Evolutionary conservation across 768 basidiomycete genomes (phyloP).

Genomic region (Boletus pseudopeckii): DNA sequence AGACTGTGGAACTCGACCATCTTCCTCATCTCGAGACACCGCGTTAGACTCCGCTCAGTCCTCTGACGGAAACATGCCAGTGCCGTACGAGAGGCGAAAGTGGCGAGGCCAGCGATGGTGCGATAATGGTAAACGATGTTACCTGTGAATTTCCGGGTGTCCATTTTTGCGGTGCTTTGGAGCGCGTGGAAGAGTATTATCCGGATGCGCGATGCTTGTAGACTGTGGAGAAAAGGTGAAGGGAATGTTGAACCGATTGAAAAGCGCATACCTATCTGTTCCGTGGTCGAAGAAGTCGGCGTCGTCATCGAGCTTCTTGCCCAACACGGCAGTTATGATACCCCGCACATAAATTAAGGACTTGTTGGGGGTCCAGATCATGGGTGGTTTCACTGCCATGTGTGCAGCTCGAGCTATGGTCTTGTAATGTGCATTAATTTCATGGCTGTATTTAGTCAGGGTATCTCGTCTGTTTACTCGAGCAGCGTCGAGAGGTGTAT

Average conservation of each 20-base stretch:
- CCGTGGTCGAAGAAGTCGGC: conserved; percentile 12
- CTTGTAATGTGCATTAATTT: conserved; percentile 14
- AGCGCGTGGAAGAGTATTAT: conserved; percentile 37
- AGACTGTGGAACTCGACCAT: neutral
- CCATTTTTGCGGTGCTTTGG: conserved; percentile 19
- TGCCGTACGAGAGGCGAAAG: conserved; percentile 12
- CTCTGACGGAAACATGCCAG: conserved; percentile 9
- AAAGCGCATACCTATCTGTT: conserved; percentile 5
- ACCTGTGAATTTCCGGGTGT: conserved; percentile 21
- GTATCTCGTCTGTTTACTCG: conserved; percentile 13
- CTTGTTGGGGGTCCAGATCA: conserved; percentile 14
- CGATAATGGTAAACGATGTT: conserved; percentile 38
- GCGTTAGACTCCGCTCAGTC: conserved; percentile 12
- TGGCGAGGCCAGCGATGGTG: conserved; percentile 27
- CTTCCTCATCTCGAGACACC: conserved; percentile 16
- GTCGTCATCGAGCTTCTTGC: conserved; percentile 9
- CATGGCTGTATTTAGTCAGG: conserved; percentile 6
- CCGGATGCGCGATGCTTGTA: conserved; percentile 41
- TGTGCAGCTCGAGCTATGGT: conserved; percentile 1
- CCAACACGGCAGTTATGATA: conserved; percentile 11
- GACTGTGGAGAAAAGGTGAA: conserved; percentile 11
- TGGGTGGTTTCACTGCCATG: conserved; percentile 12
- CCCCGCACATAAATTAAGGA: conserved; percentile 12
- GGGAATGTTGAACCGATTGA: neutral
- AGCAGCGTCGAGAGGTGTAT: neutral